Evolutionary conservation across 306 rosid genomes (phyloP).

Genomic region (Lagenaria siceraria): DNA sequence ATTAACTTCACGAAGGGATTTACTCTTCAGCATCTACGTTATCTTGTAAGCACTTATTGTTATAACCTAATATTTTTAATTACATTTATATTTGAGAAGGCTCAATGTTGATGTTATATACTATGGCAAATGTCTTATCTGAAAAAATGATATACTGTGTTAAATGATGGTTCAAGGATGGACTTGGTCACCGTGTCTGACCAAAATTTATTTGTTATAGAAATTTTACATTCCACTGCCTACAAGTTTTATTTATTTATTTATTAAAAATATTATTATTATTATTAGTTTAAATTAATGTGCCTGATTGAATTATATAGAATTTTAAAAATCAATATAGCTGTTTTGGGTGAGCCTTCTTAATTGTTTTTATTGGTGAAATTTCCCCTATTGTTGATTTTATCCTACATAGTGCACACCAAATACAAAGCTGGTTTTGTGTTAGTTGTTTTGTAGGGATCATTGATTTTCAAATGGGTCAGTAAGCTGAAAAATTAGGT

Average conservation of each 20-base stretch:
- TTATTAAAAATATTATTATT: too few relatives aligned
- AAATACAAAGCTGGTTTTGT: neutral
- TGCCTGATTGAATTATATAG: too few relatives aligned
- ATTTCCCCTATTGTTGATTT: neutral
- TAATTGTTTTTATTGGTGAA: neutral
- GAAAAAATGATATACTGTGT: neutral
- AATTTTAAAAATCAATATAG: neutral
- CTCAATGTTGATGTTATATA: neutral
- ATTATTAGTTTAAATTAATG: too few relatives aligned
- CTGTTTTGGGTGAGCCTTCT: neutral
- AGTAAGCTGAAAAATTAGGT: neutral
- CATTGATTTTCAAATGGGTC: neutral
- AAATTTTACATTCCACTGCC: neutral
- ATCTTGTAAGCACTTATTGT: conserved; percentile 49
- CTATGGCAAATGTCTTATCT: neutral
- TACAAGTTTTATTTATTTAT: neutral
- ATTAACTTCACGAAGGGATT: conserved; percentile 64
- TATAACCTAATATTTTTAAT: neutral
- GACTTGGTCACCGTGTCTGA: neutral
- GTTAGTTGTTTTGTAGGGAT: neutral
- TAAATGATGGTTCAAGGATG: neutral
- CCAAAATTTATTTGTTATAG: neutral
- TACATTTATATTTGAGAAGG: neutral
- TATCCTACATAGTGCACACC: neutral
- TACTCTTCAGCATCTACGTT: conserved; percentile 80